These are phyloP conservation scores for Raddia guianensis DNA, from an alignment of 176 grass and related monocot species.

Conservation along the genomic window DNA sequence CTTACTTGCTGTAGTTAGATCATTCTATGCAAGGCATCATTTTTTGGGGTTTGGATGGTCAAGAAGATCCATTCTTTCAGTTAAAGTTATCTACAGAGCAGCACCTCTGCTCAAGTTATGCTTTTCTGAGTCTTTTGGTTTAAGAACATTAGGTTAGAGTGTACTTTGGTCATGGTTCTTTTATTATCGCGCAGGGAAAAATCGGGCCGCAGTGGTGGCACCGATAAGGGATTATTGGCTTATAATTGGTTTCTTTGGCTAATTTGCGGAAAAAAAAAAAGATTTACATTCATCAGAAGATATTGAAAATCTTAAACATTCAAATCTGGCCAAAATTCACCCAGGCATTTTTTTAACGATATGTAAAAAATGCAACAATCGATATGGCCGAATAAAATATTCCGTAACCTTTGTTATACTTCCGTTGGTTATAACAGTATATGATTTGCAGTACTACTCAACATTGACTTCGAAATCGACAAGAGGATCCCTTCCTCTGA, in stretches of 20 bases:
- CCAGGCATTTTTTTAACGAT: no score
- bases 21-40: background rate
- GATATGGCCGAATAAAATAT: no score
- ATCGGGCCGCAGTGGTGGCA: no score
- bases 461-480: slow-evolving; percentile 44
- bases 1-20: background rate
- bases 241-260: no score
- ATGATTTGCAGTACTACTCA: background rate
- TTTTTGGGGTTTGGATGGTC: background rate
- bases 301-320: no score
- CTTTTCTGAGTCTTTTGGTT: background rate
- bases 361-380: no score
- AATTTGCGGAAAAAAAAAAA: no score
- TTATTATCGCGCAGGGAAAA: no score
- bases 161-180: background rate
- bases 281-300: no score
- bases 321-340: no score
- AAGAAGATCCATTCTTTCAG: background rate
- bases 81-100: background rate
- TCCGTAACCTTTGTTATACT: no score
- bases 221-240: no score
- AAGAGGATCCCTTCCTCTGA: slow-evolving; percentile 26
- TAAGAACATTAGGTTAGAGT: background rate
- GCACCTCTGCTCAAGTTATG: background rate
- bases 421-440: background rate